Base-by-base conservation (phyloP, 2,329 filamentous ascomycete genomes). In the Clarireedia homoeocarpa region DNA sequence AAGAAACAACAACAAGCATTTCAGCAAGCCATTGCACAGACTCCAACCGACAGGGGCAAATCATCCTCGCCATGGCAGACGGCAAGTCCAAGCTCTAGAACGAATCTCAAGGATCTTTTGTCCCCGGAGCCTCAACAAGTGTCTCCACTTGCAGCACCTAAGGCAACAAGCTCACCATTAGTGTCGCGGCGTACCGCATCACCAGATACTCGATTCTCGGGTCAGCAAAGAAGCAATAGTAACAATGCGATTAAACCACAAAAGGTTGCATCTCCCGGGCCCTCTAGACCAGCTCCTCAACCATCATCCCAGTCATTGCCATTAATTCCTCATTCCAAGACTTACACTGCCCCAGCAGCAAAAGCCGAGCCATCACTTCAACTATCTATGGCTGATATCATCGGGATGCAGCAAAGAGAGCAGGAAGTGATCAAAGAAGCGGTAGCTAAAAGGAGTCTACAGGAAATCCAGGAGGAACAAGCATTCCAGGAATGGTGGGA, bases 401-500 rank as follows among this genome's bases (percentile, higher is more conserved):
- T 97, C 14, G 84, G 85, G 6, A 84, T 95, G 66, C 91, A 99
- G 71, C 83, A 86, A 69, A 83, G 83, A 7, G 91, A 96, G 69
- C 94, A 95, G 67, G 83, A 90, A 56, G 81, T 83, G 17, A 84
- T 95, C 59, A 86, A 83, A 53, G 91, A 96, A 68, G 89, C 91
- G 0, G 85, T 85, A 10, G 89, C 91, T 2, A 96, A 95, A 72
- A 82, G 92, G 55, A 94, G 89, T 61, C 74, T 99, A 30, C 85
- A 95, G 67, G 94, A 97, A 61, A 99, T 99, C 58, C 94, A 99
- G 70, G 84, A 94, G 62, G 94, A 99, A 71, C 94, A 99, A 68
- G 90, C 90, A 51, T 99, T 99, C 69, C 89, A 96, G 69, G 85
- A 95, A 69, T 96, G 91, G 91, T 96, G 91, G 91, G 89, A 95